Conservation (phyloP, 108 stramenopile species). For the Pseudonitzschia delicatissima region DNA sequence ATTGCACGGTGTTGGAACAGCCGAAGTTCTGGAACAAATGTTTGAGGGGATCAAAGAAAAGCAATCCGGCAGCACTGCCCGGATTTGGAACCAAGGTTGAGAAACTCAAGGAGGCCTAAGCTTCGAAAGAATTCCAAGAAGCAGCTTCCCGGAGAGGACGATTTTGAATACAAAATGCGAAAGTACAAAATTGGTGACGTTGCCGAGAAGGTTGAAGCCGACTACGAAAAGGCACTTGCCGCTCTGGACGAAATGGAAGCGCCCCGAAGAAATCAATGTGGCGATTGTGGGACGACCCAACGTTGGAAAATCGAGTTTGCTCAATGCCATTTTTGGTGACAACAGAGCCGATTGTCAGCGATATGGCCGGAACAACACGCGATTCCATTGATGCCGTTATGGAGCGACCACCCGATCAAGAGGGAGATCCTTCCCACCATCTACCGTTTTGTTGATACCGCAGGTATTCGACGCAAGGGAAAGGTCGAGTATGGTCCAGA, state of each 20-base stretch:
- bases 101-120: slow-evolving; percentile 66
- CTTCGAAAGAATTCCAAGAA: slow-evolving; percentile 52
- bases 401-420: slow-evolving; percentile 66
- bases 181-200: slow-evolving; percentile 65
- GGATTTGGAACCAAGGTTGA: slow-evolving; percentile 81
- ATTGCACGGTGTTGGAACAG: slow-evolving; percentile 94
- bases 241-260: slow-evolving; percentile 70
- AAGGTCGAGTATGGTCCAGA: slow-evolving; percentile 95
- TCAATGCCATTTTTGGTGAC: slow-evolving; percentile 91
- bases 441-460: slow-evolving; percentile 97
- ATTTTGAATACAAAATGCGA: slow-evolving; percentile 66
- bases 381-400: slow-evolving; percentile 96
- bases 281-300: slow-evolving; percentile 97
- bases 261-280: slow-evolving; percentile 86
- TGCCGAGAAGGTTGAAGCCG: slow-evolving; percentile 51
- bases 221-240: slow-evolving; percentile 74
- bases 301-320: slow-evolving; percentile 93
- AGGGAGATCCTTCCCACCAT: slow-evolving; percentile 64
- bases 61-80: slow-evolving; percentile 54
- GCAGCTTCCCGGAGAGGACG: slow-evolving; percentile 73
- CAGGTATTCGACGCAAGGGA: slow-evolving; percentile 95
- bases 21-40: slow-evolving; percentile 87
- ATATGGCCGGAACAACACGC: slow-evolving; percentile 96
- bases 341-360: slow-evolving; percentile 91
- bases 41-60: slow-evolving; percentile 77